Base-by-base conservation (phyloP, 225 moss, liverwort and hornwort species). In the Ulota crispa region DNA sequence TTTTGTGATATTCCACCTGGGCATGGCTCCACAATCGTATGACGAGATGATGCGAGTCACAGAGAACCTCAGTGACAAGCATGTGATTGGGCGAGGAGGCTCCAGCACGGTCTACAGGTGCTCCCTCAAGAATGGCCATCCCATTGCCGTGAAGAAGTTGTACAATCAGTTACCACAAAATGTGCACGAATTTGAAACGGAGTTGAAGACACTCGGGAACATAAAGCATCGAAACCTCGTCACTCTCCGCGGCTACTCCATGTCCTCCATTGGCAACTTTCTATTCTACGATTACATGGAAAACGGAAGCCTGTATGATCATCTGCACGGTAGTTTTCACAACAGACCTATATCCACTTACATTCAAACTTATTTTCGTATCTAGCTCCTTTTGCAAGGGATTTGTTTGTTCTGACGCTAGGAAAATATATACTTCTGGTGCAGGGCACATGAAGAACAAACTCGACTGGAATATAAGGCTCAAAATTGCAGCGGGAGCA, bases 241-340 rank as follows among this genome's bases (percentile, higher is more conserved):
- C 75, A 92, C 92, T 42, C 78, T 99, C 31, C 92, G 98, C 6
- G 98, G 98, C 52, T 99, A 96, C 83, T 92, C 95, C 10, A 86
- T 99, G 77, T 94, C 94, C 24, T 82, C 92, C 50, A 85, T 93
- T 41, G 98, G 95, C 69, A 96, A 94, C 82, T 95, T 95, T 68
- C 92, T 99, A 70, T 92, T 99, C 60, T 99, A 94, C 55, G 98
- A 99, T 81, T 99, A 90, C 82, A 99, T 99, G 98, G 98, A 96
- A 68, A 91, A 92, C 32, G 98, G 96, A 41, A 95, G 93, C 77
- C 84, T 99, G 11, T 89, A 94, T 78, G 98, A 99, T 63, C 89
- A 93, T 30, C 87, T 99, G 13, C 95, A 99, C 43, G 94, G 92
- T 84, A 83, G 43, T 7, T 72, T 31, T 70, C 79, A 20, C 30